A percentile compares a stretch with the other conserved stretches of the same genome.
Conservation (phyloP, 2,329 filamentous ascomycete genomes). For the Aspergillus quadrilineatus region DNA sequence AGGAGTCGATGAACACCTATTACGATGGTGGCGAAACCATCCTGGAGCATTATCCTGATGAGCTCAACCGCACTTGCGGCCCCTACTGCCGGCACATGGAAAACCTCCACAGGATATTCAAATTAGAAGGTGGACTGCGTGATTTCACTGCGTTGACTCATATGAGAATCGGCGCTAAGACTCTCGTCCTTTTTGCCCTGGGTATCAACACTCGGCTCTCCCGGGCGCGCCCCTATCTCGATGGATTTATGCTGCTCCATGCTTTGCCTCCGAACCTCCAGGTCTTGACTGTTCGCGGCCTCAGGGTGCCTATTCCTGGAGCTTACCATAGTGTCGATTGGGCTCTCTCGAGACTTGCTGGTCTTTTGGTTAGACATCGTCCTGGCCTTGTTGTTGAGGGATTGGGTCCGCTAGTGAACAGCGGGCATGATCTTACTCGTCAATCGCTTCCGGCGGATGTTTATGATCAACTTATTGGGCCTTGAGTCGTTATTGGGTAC, state of each 20-base stretch:
- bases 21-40: background rate
- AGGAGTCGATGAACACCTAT: background rate
- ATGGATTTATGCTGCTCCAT: background rate
- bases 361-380: no score
- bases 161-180: background rate
- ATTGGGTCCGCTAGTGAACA: no score
- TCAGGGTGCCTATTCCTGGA: background rate
- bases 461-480: background rate
- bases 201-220: background rate
- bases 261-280: background rate
- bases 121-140: background rate
- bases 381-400: no score
- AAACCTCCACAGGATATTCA: background rate
- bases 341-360: no score
- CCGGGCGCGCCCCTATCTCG: no score
- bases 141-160: background rate
- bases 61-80: background rate
- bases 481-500: background rate
- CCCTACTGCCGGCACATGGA: background rate
- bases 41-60: background rate
- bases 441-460: background rate
- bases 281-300: background rate
- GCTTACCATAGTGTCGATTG: no score
- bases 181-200: background rate
- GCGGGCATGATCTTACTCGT: background rate